phyloP scores from a whole-genome alignment of 169 alveolate genomes.

The Plasmodium coatneyi region DNA sequence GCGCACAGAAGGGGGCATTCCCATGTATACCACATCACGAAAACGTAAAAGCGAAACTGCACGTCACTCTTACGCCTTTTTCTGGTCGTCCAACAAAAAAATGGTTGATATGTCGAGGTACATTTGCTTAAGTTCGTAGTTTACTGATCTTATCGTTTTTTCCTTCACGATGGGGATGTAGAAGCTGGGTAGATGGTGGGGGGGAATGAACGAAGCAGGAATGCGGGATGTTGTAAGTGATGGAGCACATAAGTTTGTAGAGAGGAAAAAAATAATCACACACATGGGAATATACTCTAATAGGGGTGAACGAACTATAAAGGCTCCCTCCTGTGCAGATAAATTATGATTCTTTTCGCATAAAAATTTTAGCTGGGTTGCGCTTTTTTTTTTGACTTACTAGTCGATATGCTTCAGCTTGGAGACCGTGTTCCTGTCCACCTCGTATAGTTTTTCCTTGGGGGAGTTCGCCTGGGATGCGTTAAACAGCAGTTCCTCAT shows the following conservation, averaged over 20 bases:
- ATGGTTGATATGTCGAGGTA: constrained; percentile 70
- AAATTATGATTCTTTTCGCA: not conserved
- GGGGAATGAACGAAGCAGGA: not conserved
- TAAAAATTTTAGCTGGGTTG: not conserved
- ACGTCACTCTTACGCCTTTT: not conserved
- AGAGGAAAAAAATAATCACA: not conserved
- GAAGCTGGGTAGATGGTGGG: constrained; percentile 19
- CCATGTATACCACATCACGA: not conserved
- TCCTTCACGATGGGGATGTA: constrained; percentile 71
- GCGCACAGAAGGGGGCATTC: not conserved
- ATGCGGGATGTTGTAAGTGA: not conserved
- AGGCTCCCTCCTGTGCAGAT: not conserved
- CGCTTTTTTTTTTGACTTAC: constrained; percentile 5
- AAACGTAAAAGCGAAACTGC: not conserved
- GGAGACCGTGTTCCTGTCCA: not conserved
- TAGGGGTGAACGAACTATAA: not conserved
- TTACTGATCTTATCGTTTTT: constrained; percentile 69
- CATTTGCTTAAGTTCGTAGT: constrained; percentile 58
- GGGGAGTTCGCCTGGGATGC: not conserved
- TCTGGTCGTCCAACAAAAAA: constrained; percentile 58
- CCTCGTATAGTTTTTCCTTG: constrained; percentile 15
- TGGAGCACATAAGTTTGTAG: not conserved
- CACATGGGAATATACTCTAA: not conserved
- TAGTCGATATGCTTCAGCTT: constrained; percentile 12
- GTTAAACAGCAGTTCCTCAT: constrained; percentile 37